Percentiles rank a stretch among this genome's conserved stretches.
These are phyloP conservation scores for Microcera coccophila DNA, from an alignment of 2,329 filamentous ascomycete genomes.

Conservation along the genomic window DNA sequence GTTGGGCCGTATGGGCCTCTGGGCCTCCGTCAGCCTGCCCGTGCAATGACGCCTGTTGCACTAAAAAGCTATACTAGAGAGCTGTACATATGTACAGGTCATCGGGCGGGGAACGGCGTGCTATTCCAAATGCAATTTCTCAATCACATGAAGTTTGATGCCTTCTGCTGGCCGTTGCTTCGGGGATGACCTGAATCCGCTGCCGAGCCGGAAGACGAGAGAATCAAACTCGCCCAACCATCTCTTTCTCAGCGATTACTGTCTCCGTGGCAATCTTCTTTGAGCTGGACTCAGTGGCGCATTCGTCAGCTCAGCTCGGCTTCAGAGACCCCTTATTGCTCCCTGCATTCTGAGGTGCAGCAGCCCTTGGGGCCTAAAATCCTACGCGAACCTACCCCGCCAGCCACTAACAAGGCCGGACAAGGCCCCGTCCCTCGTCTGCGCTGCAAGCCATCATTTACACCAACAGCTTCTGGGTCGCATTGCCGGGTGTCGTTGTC, in stretches of 20 bases:
- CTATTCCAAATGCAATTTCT: not conserved
- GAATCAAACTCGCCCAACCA: not conserved
- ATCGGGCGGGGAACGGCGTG: not conserved
- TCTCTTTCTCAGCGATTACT: not conserved
- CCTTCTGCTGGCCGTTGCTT: not conserved
- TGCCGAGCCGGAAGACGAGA: not conserved
- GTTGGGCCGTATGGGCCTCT: not conserved
- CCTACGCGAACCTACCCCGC: not conserved
- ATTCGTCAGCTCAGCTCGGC: no score
- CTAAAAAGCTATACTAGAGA: not conserved
- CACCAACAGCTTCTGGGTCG: not conserved
- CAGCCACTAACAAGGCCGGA: not conserved
- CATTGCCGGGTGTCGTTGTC: not conserved
- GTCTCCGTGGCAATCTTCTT: not conserved
- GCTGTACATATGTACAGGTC: not conserved
- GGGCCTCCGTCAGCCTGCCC: not conserved
- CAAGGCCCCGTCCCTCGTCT: not conserved
- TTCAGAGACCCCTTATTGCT: no score
- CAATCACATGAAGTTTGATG: not conserved
- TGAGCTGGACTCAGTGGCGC: no score
- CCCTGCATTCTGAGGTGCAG: no score
- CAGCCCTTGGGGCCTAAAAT: not conserved
- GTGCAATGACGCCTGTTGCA: not conserved
- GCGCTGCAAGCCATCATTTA: not conserved
- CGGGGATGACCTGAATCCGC: not conserved